These are phyloP conservation scores for Penicillium roqueforti DNA, from an alignment of 495 filamentous ascomycete species.

Conservation along the genomic window DNA sequence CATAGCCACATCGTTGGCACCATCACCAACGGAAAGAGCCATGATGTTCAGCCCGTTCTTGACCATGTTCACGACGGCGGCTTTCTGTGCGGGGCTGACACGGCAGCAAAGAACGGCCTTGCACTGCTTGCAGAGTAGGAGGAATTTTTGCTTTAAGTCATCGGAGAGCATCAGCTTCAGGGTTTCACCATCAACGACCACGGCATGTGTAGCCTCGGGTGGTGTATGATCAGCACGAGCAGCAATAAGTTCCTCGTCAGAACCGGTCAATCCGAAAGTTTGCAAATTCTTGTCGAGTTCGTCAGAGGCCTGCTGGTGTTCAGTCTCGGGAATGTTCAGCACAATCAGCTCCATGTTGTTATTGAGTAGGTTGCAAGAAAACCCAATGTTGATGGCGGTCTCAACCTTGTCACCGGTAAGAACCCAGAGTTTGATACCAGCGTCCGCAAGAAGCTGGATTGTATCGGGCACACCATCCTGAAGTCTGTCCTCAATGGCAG, in stretches of 20 bases:
- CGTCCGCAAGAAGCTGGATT: slow-evolving; percentile 85
- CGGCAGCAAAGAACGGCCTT: slow-evolving; percentile 96
- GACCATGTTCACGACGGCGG: slow-evolving; percentile 94
- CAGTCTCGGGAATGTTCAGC: slow-evolving; percentile 77
- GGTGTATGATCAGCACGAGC: slow-evolving; percentile 79
- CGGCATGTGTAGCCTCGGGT: slow-evolving; percentile 84
- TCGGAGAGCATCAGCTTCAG: slow-evolving; percentile 86
- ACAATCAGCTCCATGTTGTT: slow-evolving; percentile 98
- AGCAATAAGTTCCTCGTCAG: slow-evolving; percentile 76
- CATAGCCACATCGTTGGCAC: slow-evolving; percentile 99
- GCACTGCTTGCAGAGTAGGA: slow-evolving; percentile 96
- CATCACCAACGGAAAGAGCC: slow-evolving; percentile 94
- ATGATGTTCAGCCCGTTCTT: slow-evolving; percentile 93
- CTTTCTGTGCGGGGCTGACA: slow-evolving; percentile 95
- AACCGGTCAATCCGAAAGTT: slow-evolving; percentile 75
- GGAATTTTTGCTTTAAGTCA: slow-evolving; percentile 79
- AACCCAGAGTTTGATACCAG: slow-evolving; percentile 99
- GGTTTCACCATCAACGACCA: slow-evolving; percentile 94
- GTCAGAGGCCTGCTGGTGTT: slow-evolving; percentile 55
- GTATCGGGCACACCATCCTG: slow-evolving; percentile 98
- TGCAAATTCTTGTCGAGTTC: slow-evolving; percentile 70
- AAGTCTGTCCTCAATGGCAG: slow-evolving; percentile 95
- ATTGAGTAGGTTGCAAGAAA: slow-evolving; percentile 95
- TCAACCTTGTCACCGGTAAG: slow-evolving; percentile 98
- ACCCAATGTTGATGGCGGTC: slow-evolving; percentile 99